Percentiles rank a stretch among this genome's conserved stretches.
These are phyloP conservation scores for Tetrahymena borealis DNA, from an alignment of 73 alveolate genomes.

Conservation along the genomic window DNA sequence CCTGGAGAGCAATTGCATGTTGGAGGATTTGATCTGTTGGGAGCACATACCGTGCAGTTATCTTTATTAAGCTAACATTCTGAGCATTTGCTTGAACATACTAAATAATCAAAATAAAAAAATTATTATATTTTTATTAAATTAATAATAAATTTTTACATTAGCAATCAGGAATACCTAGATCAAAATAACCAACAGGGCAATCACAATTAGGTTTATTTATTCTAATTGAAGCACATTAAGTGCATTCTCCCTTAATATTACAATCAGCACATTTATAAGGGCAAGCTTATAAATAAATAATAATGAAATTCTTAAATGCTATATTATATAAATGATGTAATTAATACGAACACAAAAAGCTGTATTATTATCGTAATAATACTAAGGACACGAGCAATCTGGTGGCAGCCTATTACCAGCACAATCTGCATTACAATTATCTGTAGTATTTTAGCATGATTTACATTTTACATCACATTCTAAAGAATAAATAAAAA, in stretches of 20 bases:
- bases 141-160: not conserved
- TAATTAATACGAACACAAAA: not conserved
- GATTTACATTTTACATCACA: not conserved
- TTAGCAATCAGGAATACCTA: not conserved
- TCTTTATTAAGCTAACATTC: not conserved
- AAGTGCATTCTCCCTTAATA: not conserved
- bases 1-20: not conserved
- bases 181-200: not conserved
- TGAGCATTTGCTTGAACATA: not conserved
- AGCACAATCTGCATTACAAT: not conserved
- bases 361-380: not conserved
- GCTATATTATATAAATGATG: not conserved
- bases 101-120: not conserved
- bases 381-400: not conserved
- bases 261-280: not conserved
- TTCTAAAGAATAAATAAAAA: not conserved
- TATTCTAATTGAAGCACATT: not conserved
- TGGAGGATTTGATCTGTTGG: not conserved
- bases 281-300: not conserved
- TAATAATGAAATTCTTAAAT: not conserved
- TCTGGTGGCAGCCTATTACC: not conserved
- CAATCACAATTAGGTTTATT: not conserved
- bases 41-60: not conserved
- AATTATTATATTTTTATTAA: not conserved
- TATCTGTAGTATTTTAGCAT: not conserved